phyloP scores from a whole-genome alignment of 495 filamentous ascomycete species.

The Penicillium coprophilum region DNA sequence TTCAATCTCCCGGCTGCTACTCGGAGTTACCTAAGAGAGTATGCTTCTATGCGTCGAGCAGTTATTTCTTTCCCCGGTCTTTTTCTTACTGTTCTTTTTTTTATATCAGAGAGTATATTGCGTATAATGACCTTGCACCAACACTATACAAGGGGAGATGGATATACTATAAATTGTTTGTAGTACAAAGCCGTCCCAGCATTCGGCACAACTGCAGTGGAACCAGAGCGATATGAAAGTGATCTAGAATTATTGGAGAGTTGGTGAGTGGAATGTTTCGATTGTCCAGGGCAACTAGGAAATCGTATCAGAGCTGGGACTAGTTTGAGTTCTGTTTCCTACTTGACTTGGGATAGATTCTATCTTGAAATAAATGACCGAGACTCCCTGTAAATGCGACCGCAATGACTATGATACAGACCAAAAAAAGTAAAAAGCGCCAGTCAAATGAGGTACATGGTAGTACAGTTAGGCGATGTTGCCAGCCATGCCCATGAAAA shows the following conservation, averaged over 20 bases:
- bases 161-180: background rate
- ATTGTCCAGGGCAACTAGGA: background rate
- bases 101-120: background rate
- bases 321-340: background rate
- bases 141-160: background rate
- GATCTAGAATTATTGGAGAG: background rate
- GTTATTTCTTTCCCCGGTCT: background rate
- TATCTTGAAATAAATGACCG: conserved; percentile 8
- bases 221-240: conserved; percentile 1
- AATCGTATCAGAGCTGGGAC: background rate
- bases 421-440: conserved; percentile 16
- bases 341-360: background rate
- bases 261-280: background rate
- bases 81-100: background rate
- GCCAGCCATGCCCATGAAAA: conserved; percentile 92
- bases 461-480: conserved; percentile 62
- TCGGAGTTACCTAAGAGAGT: background rate
- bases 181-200: background rate
- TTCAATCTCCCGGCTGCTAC: background rate
- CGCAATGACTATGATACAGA: conserved; percentile 22
- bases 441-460: conserved; percentile 16
- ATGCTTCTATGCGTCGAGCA: too few relatives aligned
- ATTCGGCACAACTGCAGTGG: conserved; percentile 7
- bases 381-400: conserved; percentile 21
- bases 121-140: background rate